Evolutionary conservation across 306 rosid species (phyloP), one percentile per base, ranked within the genome.

Genomic region (Cucumis melo): DNA sequence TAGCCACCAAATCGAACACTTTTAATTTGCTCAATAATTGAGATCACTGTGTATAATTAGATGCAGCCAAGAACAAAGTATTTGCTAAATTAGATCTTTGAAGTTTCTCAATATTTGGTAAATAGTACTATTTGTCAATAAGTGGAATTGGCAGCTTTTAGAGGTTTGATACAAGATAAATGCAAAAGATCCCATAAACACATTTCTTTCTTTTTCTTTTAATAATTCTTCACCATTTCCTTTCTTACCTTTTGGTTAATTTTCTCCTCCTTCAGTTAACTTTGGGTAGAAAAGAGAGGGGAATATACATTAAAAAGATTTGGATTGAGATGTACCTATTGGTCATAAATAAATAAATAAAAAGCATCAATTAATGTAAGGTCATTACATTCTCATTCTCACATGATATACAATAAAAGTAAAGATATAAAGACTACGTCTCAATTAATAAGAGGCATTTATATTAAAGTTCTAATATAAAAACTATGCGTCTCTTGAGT

Each of bases 1-100:
- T 41, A 67, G 34, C 34, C 74, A 67, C 74, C 55, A 41, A 41
- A 67, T 42, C n/a, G 5, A 68, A 20, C 74, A 44, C 20, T 68
- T 42, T 5, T 68, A 68, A 68, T 44, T 44, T 68, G 39, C 23
- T 71, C 75, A 71, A 71, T 71, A 71, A 71, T 71, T 46, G 75
- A 46, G 24, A 46, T 12, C 75, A 19, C 41, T 46, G 75, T 70
- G 59, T 24, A 42, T 48, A 46, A 24, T 71, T 71, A 71, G 75
- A 48, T 71, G 75, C 75, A 48, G 58, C 75, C 46, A 46, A 46
- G 21, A 71, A 42, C 75, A 24, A 10, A 62, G 20, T 19, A 7
- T 48, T 27, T 16, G 59, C 58, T 42, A 21, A 48, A 46, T 71
- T 48, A 71, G 41, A 46, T 24, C 15, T 46, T 71, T 71, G 57